phyloP scores from a whole-genome alignment of 768 basidiomycete species.

The Leucocoprinus birnbaumii region DNA sequence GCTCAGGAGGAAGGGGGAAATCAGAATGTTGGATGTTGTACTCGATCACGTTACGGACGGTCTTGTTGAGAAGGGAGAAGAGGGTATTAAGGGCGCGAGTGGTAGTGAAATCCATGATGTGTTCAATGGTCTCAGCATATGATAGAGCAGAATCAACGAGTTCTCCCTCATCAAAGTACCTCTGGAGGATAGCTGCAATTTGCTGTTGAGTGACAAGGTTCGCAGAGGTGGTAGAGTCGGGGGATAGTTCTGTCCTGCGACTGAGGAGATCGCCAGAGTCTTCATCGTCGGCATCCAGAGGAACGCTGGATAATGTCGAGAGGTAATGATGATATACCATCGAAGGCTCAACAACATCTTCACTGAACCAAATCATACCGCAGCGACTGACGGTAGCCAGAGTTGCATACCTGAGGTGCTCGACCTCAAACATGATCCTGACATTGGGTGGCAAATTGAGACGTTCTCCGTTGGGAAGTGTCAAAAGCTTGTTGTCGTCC shows the following conservation, averaged over 20 bases:
- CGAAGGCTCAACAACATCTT: slow-evolving; percentile 84
- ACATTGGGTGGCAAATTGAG: slow-evolving; percentile 96
- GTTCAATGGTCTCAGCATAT: slow-evolving; percentile 83
- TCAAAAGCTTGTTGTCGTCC: slow-evolving; percentile 97
- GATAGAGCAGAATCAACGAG: slow-evolving; percentile 77
- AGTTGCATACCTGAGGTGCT: slow-evolving; percentile 95
- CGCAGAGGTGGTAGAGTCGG: slow-evolving; percentile 52
- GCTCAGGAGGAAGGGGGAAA: slow-evolving; percentile 84
- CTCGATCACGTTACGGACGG: slow-evolving; percentile 87
- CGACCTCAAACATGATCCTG: slow-evolving; percentile 99
- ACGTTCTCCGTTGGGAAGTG: slow-evolving; percentile 96
- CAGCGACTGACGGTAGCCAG: slow-evolving; percentile 99
- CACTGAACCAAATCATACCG: slow-evolving; percentile 99
- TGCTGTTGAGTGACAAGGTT: slow-evolving; percentile 76
- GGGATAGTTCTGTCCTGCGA: slow-evolving; percentile 50
- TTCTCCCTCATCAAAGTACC: slow-evolving; percentile 80
- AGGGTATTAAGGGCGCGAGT: slow-evolving; percentile 93
- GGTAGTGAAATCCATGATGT: slow-evolving; percentile 98
- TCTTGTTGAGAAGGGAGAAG: slow-evolving; percentile 97
- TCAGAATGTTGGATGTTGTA: slow-evolving; percentile 95
- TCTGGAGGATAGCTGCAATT: slow-evolving; percentile 71
- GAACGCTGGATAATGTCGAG: slow-evolving; percentile 64
- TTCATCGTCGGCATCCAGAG: slow-evolving; percentile 90
- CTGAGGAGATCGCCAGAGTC: slow-evolving; percentile 58
- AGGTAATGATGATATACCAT: slow-evolving; percentile 95